Conservation (phyloP, 768 basidiomycete genomes). For the Russula compacta region DNA sequence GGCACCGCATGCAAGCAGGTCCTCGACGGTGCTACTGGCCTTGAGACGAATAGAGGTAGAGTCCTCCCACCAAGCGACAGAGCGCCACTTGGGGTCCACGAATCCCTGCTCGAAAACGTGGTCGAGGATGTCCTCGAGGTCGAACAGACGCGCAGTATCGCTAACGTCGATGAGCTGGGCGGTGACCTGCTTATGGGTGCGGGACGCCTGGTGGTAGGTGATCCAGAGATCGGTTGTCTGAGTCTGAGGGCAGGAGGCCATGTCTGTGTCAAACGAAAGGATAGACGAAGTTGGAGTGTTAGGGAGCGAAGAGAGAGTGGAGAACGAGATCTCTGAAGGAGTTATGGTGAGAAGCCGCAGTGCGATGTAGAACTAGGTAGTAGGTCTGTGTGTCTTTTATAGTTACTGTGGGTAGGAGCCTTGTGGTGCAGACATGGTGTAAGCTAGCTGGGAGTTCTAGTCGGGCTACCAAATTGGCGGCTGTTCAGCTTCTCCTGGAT, state of each 20-base stretch:
- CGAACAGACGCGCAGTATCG: slow-evolving; percentile 32
- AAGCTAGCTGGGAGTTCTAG: not conserved
- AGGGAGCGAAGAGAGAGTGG: not conserved
- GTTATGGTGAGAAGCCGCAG: not conserved
- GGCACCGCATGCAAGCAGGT: slow-evolving; percentile 29
- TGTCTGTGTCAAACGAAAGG: not conserved
- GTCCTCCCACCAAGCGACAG: slow-evolving; percentile 39
- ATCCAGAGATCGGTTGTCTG: slow-evolving; percentile 34
- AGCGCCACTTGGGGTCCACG: slow-evolving; percentile 35
- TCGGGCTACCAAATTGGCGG: not conserved
- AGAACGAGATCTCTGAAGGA: not conserved
- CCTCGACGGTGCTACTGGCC: slow-evolving; percentile 30
- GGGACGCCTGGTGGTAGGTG: slow-evolving; percentile 40
- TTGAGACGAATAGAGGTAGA: slow-evolving; percentile 32
- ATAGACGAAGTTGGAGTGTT: not conserved
- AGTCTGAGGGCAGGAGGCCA: not conserved
- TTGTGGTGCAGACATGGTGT: not conserved
- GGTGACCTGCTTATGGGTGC: slow-evolving; percentile 32
- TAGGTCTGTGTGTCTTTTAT: not conserved
- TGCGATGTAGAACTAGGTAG: not conserved
- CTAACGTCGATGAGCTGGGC: slow-evolving; percentile 42
- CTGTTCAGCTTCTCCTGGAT: not conserved
- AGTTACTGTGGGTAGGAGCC: not conserved
- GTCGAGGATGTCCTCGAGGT: slow-evolving; percentile 42
- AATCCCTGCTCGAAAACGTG: slow-evolving; percentile 39